Evolutionary conservation across 306 rosid genomes (phyloP).

Genomic region (Rosa chinensis): DNA sequence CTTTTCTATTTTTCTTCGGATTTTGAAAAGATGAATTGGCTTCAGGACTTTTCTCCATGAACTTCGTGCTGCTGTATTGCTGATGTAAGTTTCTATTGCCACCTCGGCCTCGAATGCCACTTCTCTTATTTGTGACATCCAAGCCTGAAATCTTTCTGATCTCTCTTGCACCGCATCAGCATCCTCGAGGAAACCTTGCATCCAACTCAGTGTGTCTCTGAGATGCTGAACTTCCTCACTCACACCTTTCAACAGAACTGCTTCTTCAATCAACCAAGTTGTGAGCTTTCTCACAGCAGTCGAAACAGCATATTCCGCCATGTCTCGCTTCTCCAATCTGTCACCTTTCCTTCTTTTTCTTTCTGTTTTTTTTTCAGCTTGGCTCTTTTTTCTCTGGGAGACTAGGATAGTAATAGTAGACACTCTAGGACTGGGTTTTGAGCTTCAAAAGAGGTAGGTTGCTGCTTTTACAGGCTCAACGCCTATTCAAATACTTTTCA

Average conservation of each 20-base stretch:
- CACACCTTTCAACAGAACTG: not conserved
- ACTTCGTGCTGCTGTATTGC: conserved; percentile 15
- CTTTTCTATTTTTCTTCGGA: not conserved
- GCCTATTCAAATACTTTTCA: no score
- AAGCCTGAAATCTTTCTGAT: conserved; percentile 30
- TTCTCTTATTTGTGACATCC: conserved; percentile 45
- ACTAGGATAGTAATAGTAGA: no score
- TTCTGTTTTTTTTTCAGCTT: not conserved
- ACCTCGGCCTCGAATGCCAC: conserved; percentile 42
- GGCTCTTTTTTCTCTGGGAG: not conserved
- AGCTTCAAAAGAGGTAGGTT: no score
- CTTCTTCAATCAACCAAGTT: not conserved
- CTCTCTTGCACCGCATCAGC: conserved; percentile 44
- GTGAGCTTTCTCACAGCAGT: not conserved
- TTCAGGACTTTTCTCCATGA: conserved; percentile 25
- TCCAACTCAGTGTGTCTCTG: conserved; percentile 32
- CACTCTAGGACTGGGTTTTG: not conserved
- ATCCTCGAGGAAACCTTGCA: conserved; percentile 47
- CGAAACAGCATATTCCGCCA: conserved; percentile 6
- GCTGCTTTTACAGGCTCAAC: no score
- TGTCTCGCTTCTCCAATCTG: not conserved
- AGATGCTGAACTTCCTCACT: conserved; percentile 20
- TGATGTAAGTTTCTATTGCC: conserved; percentile 32
- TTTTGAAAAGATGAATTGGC: conserved; percentile 27
- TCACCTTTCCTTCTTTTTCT: not conserved